These are phyloP conservation scores for Coriaria nepalensis DNA, from an alignment of 306 rosid genomes.

Conservation along the genomic window DNA sequence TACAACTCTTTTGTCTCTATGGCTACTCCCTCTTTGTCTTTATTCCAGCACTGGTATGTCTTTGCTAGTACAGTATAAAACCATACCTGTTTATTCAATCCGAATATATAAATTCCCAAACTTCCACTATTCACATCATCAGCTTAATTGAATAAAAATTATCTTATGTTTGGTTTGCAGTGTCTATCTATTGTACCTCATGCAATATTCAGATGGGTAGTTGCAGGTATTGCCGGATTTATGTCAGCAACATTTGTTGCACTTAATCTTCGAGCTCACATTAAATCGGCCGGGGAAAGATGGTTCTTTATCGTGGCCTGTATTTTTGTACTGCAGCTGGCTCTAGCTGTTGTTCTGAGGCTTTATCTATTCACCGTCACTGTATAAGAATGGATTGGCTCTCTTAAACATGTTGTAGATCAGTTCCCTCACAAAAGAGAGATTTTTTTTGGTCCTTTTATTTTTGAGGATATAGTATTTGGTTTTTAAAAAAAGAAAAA, in stretches of 20 bases:
- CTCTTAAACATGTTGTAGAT: constrained; percentile 27
- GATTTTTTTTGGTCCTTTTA: not conserved
- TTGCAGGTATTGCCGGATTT: constrained; percentile 79
- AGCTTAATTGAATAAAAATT: no score
- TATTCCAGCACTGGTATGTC: constrained; percentile 84
- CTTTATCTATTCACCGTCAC: constrained; percentile 66
- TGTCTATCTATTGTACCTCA: constrained; percentile 75
- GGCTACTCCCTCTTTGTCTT: constrained; percentile 88
- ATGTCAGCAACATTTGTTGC: constrained; percentile 94
- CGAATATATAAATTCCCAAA: no score
- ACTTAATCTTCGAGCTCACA: constrained; percentile 81
- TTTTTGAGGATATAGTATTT: not conserved
- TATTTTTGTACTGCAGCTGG: constrained; percentile 86
- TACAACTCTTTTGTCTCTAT: constrained; percentile 81
- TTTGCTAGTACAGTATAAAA: not conserved
- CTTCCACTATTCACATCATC: no score
- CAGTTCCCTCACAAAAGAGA: not conserved
- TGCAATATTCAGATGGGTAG: constrained; percentile 75
- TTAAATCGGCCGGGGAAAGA: constrained; percentile 75
- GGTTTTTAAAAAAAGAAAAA: not conserved
- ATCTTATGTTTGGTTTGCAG: constrained; percentile 28
- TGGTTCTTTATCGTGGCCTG: constrained; percentile 88
- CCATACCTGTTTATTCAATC: no score
- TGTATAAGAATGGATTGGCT: constrained; percentile 32
- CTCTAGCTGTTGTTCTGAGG: constrained; percentile 65